Evolutionary conservation across 495 filamentous ascomycete genomes (phyloP), one percentile per base, ranked within the genome.

Genomic region (Poronia punctata): DNA sequence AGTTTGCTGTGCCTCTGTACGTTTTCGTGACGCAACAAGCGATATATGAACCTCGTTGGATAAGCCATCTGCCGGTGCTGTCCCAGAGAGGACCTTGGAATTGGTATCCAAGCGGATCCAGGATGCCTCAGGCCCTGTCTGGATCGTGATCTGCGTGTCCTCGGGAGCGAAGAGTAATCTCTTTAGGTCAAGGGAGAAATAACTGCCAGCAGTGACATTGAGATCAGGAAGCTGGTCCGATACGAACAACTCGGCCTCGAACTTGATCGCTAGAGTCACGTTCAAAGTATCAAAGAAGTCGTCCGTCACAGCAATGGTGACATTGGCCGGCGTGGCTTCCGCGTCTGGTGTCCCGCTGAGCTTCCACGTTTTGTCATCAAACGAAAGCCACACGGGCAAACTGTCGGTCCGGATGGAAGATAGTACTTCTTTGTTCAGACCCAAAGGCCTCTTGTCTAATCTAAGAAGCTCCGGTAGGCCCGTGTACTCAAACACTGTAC

Each of bases 41-140:
- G 62, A 60, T n/a, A 83, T 54, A 1, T 47, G 50, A 27, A 75
- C 60, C 6, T 67, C 34, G 21, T 68, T 60, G 0, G 46, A 46
- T 7, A 33, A 34, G 19, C 47, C 52, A 11, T 49, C 50, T 7
- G 32, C 17, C 18, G 88, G 85, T 16, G 83, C 76, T 9, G 71
- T 64, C 5, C 88, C 86, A 15, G 63, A 72, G 4, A 93, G 62
- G 2, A 68, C 70, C 43, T 71, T 57, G 26, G 71, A 76, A 7
- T 52, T 55, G 8, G 71, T 35, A 48, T 84, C 74, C 46, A 86
- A 86, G 1, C 62, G 65, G 7, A 92, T 64, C 88, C 87, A 95
- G 10, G 75, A 57, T 6, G 68, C 57, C 2, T 77, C 59, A 2
- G 68, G 45, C 14, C 61, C 67, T n/a, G 75, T 48, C 30, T 75